Conservation (phyloP, 805 yeast species). For the Tetrapisispora nanseiensis region DNA sequence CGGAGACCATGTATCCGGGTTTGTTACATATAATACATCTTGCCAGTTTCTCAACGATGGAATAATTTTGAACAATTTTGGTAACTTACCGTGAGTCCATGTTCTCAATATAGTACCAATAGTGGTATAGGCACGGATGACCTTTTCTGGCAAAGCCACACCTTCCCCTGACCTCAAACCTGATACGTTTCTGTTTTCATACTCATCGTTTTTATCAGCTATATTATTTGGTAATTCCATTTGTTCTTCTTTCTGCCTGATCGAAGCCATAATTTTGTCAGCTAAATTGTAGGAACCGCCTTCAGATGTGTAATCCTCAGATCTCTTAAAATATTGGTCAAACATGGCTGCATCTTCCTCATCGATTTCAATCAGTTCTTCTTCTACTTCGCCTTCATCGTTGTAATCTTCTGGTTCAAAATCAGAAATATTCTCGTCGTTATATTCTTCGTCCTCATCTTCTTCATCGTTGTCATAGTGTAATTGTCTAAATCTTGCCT, state of each 20-base stretch:
- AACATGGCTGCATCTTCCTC: conserved; percentile 79
- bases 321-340: conserved; percentile 55
- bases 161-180: conserved; percentile 46
- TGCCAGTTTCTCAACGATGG: conserved; percentile 94
- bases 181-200: conserved; percentile 12
- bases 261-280: conserved; percentile 86
- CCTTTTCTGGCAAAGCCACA: conserved; percentile 89
- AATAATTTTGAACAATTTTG: conserved; percentile 90
- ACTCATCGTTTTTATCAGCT: conserved; percentile 17
- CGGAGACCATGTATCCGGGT: conserved; percentile 91
- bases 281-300: conserved; percentile 61
- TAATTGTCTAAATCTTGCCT: conserved; percentile 26
- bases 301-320: conserved; percentile 30
- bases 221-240: conserved; percentile 7
- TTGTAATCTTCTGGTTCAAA: conserved; percentile 35
- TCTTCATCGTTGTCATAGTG: conserved; percentile 42
- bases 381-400: conserved; percentile 39
- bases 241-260: conserved; percentile 58
- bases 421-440: conserved; percentile 38
- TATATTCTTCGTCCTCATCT: conserved; percentile 33
- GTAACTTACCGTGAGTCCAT: conserved; percentile 92
- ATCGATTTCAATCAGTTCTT: conserved; percentile 55
- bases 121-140: conserved; percentile 85
- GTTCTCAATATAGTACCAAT: conserved; percentile 80
- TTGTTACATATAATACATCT: conserved; percentile 84